These are phyloP conservation scores for Podila verticillata DNA, from an alignment of 192 early-diverging fungal species.

Conservation along the genomic window DNA sequence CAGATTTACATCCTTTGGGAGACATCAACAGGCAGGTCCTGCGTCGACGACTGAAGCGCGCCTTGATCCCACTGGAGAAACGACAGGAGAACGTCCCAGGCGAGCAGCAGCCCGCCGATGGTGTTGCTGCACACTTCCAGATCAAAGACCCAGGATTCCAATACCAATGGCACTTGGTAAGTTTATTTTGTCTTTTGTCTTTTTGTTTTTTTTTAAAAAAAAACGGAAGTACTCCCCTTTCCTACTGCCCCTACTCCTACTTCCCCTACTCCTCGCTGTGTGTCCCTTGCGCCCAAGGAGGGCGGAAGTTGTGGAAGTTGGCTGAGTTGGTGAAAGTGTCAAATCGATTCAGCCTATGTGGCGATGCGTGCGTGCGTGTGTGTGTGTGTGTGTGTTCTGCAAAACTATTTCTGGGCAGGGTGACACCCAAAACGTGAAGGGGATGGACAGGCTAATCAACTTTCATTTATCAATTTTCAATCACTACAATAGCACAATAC, in stretches of 20 bases:
- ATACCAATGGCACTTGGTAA: conserved; percentile 87
- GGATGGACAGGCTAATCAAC: background rate
- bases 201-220: no score
- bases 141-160: conserved; percentile 81
- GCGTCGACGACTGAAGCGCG: conserved; percentile 49
- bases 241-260: no score
- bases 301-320: no score
- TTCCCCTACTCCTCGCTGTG: no score
- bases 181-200: background rate
- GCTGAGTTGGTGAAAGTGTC: no score
- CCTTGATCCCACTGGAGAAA: conserved; percentile 11
- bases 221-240: no score
- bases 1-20: conserved; percentile 16
- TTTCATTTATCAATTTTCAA: background rate
- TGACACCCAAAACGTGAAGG: no score
- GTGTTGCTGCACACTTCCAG: conserved; percentile 43
- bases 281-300: no score
- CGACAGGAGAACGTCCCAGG: conserved; percentile 16
- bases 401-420: no score
- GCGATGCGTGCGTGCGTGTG: no score
- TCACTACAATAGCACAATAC: conserved; percentile 54
- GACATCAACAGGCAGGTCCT: conserved; percentile 49
- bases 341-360: no score
- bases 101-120: conserved; percentile 23
- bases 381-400: no score